These are phyloP conservation scores for Citropsis articulata DNA, from an alignment of 345 rosid species.

Conservation along the genomic window DNA sequence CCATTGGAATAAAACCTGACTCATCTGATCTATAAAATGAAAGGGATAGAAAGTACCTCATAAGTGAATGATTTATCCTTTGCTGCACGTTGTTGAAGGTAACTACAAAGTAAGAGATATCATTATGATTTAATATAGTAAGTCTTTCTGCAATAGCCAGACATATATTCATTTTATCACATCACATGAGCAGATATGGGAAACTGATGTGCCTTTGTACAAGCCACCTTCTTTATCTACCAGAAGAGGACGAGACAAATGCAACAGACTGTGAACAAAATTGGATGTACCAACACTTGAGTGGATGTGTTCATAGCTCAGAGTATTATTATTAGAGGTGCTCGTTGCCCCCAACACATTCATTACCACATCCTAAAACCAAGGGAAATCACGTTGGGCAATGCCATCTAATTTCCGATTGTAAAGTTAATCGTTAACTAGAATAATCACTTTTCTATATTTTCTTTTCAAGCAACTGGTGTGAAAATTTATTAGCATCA, in stretches of 20 bases:
- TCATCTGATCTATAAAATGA: conserved; percentile 1
- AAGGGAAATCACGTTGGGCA: neutral
- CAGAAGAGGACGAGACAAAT: neutral
- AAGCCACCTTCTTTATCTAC: neutral
- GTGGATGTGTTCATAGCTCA: neutral
- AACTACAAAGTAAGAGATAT: conserved; percentile 51
- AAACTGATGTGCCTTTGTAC: conserved; percentile 2
- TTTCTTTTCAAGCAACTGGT: neutral
- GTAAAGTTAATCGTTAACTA: neutral
- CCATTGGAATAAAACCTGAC: neutral
- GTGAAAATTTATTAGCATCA: neutral
- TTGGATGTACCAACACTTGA: neutral
- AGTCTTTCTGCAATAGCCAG: neutral
- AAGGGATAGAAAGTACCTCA: conserved; percentile 57
- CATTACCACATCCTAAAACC: neutral
- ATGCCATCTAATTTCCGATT: neutral
- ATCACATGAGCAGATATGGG: neutral
- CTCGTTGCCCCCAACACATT: neutral
- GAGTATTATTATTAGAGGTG: neutral
- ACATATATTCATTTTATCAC: conserved; percentile 3
- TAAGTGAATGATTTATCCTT: conserved; percentile 83
- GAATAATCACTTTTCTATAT: neutral
- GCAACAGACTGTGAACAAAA: neutral
- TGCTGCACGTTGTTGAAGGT: conserved; percentile 71
- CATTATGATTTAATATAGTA: conserved; percentile 5